These are phyloP conservation scores for Citrus cavaleriei DNA, from an alignment of 345 rosid genomes.

Conservation along the genomic window DNA sequence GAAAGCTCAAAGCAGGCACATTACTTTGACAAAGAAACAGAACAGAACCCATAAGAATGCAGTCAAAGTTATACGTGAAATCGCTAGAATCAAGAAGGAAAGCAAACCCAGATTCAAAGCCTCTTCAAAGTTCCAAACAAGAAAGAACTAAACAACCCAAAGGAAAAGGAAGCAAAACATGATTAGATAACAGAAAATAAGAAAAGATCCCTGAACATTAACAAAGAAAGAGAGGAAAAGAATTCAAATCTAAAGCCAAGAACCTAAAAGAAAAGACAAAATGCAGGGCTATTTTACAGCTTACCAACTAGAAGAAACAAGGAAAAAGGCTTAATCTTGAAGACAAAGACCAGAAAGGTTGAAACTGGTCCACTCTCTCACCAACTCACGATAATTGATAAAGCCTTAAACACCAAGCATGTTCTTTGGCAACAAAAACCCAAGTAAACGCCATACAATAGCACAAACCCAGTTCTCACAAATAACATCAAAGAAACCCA, in stretches of 20 bases:
- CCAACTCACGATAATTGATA: slow-evolving; percentile 49
- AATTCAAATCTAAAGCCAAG: slow-evolving; percentile 25
- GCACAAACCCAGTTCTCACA: slow-evolving; percentile 17
- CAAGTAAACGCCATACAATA: slow-evolving; percentile 26
- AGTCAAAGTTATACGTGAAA: background rate
- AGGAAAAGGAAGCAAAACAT: slow-evolving; percentile 6
- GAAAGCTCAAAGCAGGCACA: slow-evolving; percentile 12
- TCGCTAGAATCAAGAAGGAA: slow-evolving; percentile 6
- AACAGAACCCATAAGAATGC: background rate
- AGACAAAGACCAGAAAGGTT: slow-evolving; percentile 29
- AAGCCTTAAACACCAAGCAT: slow-evolving; percentile 29
- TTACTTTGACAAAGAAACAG: slow-evolving; percentile 14
- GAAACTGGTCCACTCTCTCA: slow-evolving; percentile 47
- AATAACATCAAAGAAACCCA: background rate
- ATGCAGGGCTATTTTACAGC: slow-evolving; percentile 45
- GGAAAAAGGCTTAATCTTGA: slow-evolving; percentile 41
- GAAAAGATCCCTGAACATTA: slow-evolving; percentile 10
- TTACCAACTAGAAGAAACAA: slow-evolving; percentile 43
- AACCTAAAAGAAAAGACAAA: slow-evolving; percentile 32
- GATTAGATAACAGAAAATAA: background rate
- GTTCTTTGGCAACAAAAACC: background rate
- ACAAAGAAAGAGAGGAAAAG: slow-evolving; percentile 7
- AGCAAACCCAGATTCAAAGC: slow-evolving; percentile 8
- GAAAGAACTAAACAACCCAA: slow-evolving; percentile 1
- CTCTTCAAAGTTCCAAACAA: slow-evolving; percentile 3